Evolutionary conservation across 441 rosid species (phyloP).

Genomic region (Biscutella auriculata): DNA sequence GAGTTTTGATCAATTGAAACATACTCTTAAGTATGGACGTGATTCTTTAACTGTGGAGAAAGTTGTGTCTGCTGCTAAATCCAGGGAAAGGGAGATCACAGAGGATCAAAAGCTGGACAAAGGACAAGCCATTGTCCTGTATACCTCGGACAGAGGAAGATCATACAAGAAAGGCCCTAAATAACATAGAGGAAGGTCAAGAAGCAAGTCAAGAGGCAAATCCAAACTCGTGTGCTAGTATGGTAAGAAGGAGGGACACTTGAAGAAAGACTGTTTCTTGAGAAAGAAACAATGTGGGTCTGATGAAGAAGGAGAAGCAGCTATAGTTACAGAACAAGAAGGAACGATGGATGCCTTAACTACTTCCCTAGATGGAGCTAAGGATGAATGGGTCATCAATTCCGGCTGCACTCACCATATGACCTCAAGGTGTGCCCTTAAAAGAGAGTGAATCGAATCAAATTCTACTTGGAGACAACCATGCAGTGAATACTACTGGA

Average conservation of each 20-base stretch:
- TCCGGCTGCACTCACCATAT: not conserved
- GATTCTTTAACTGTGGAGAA: not conserved
- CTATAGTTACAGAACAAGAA: too few species aligned
- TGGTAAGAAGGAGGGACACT: not conserved
- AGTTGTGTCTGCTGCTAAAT: not conserved
- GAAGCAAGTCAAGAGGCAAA: not conserved
- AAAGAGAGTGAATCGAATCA: not conserved
- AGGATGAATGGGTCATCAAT: not conserved
- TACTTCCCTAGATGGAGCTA: too few species aligned
- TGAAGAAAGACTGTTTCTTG: not conserved
- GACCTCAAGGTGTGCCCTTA: not conserved
- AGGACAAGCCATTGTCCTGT: too few species aligned
- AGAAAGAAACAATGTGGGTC: not conserved
- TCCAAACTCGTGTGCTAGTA: not conserved
- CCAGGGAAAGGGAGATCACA: not conserved
- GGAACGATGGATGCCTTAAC: too few species aligned
- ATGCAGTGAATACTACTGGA: too few species aligned
- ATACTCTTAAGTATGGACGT: not conserved
- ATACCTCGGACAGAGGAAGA: not conserved
- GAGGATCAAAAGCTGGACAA: too few species aligned
- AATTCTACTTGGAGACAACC: too few species aligned
- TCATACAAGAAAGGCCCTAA: not conserved
- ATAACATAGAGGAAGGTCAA: not conserved
- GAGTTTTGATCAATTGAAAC: not conserved
- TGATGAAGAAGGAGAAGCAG: not conserved